Base-by-base conservation (phyloP, 2,329 filamentous ascomycete genomes). In the Nannizziopsis barbatae region DNA sequence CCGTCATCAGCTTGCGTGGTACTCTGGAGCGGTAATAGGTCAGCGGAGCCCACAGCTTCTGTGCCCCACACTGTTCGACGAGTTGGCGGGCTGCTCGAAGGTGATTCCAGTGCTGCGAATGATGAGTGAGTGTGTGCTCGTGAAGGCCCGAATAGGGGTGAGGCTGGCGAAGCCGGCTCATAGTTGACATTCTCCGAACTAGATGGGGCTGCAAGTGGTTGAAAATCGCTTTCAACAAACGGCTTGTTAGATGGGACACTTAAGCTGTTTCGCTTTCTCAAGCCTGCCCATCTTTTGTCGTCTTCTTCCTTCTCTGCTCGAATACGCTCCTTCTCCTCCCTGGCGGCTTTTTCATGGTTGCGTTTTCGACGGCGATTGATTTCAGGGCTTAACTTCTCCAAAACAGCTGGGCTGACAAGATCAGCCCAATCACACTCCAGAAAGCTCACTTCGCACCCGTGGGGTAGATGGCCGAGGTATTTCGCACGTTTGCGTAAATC, bases 351-450 rank as follows among this genome's bases (percentile, higher is more conserved):
- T 56, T 95, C 89, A 5, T 75, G 74, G 57, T 93, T 88, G 47
- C 77, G 76, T 64, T 83, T 87, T 49, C 87, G 75, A 46, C 89
- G 76, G 49, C 78, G 76, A 55, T 86, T 84, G 46, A 92, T 83
- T 51, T 95, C 87, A 0, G 73, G 68, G n/a, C 75, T 72, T 65
- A 95, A 95, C 1, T 75, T 75, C 35, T 80, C 80, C n/a, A 95
- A 71, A 2, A 86, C 76, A 44, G 86, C 82, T 0, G 80, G 74
- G 2, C 80, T 75, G 4, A 95, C 85, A 33, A 92, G 85, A 56
- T 94, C 88, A 2, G 86, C 88, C 89, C 89, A 95, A 63, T 95
- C 88, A 60, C 89, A 95, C 66, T 95, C 89, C 1, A 95, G 66
- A 58, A 95, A 95, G 55, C 76, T 87, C 37, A 95, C 85, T 55